These are phyloP conservation scores for Tephrocybe rancida DNA, from an alignment of 768 basidiomycete genomes.

Conservation along the genomic window DNA sequence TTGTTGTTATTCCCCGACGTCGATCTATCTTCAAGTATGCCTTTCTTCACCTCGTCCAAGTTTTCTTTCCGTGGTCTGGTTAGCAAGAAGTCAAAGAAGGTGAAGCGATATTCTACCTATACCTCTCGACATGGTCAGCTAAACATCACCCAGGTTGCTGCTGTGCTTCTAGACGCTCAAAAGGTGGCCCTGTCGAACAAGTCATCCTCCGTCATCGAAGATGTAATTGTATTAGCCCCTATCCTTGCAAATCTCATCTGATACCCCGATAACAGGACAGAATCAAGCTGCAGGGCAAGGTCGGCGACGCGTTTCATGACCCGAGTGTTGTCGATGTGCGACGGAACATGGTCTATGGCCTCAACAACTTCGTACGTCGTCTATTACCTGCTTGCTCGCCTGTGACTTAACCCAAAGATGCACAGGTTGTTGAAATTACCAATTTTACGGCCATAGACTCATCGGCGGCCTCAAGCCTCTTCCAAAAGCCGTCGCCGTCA, in stretches of 20 bases:
- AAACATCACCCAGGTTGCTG: not conserved
- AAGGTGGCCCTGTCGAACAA: not conserved
- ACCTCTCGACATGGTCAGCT: not conserved
- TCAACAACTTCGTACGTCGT: conserved; percentile 6
- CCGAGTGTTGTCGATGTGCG: conserved; percentile 12
- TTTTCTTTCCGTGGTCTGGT: not conserved
- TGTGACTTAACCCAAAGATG: not conserved
- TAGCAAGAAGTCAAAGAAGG: not conserved
- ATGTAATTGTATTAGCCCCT: not conserved
- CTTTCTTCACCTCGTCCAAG: not conserved
- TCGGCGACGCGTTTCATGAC: conserved; percentile 9
- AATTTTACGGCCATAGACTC: conserved; percentile 2
- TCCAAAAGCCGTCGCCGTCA: not conserved
- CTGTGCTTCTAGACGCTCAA: not conserved
- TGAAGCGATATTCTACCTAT: not conserved
- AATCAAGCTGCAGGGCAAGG: not conserved
- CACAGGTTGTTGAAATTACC: not conserved
- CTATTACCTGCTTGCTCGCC: not conserved
- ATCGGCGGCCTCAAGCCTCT: not conserved
- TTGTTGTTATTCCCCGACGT: not conserved
- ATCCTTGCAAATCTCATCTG: not conserved
- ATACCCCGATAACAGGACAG: not conserved
- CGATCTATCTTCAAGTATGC: not conserved
- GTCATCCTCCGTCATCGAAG: not conserved
- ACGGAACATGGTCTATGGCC: not conserved